phyloP scores from a whole-genome alignment of 805 yeast genomes.

The Kuraishia borneana region DNA sequence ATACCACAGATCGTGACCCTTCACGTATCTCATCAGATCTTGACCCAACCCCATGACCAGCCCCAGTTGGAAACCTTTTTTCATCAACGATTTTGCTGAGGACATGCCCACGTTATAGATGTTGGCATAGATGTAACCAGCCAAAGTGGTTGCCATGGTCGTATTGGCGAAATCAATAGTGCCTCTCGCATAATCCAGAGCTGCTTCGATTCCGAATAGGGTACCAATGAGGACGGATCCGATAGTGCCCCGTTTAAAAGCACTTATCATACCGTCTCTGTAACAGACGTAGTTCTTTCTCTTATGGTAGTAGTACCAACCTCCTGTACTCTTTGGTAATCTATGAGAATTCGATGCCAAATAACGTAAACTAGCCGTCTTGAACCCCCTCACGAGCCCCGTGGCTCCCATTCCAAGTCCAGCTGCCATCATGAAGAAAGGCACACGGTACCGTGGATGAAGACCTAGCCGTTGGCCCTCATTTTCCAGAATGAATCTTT shows the following conservation, averaged over 20 bases:
- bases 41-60: conserved; percentile 51
- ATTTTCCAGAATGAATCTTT: conserved; percentile 2
- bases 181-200: conserved; percentile 41
- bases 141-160: conserved; percentile 37
- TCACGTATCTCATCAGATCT: conserved; percentile 43
- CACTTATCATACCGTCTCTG: conserved; percentile 38
- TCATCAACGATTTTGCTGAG: conserved; percentile 30
- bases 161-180: conserved; percentile 54
- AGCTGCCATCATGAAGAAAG: conserved; percentile 25
- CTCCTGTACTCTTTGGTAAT: conserved; percentile 64
- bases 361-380: conserved; percentile 42
- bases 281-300: conserved; percentile 69
- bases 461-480: conserved; percentile 34
- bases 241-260: conserved; percentile 29
- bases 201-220: conserved; percentile 52
- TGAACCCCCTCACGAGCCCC: conserved; percentile 55
- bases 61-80: conserved; percentile 50
- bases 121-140: conserved; percentile 42
- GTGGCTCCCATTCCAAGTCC: conserved; percentile 33
- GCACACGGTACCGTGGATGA: conserved; percentile 32
- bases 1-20: conserved; percentile 66
- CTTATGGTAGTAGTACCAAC: conserved; percentile 85
- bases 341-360: conserved; percentile 78
- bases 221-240: conserved; percentile 32
- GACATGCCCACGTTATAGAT: conserved; percentile 27